phyloP scores from a whole-genome alignment of 345 rosid species.

The Hibiscus tridactylites region DNA sequence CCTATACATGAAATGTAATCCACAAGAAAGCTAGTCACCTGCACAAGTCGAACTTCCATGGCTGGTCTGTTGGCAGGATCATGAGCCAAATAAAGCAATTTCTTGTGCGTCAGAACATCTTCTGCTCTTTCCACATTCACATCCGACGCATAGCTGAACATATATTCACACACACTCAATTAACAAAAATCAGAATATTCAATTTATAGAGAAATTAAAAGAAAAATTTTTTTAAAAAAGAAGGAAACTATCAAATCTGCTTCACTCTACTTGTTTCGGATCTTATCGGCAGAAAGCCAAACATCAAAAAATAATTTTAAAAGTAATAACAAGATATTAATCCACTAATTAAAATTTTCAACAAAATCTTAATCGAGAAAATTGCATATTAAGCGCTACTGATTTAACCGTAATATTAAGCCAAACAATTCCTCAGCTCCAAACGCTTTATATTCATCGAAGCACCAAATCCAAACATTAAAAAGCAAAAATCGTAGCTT shows the following conservation, averaged over 20 bases:
- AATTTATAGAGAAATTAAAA: neutral
- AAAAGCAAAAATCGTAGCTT: neutral
- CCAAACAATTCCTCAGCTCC: neutral
- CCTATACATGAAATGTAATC: neutral
- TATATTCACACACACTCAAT: neutral
- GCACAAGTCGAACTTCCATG: conserved; percentile 59
- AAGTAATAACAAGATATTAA: neutral
- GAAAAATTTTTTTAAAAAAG: too few relatives aligned
- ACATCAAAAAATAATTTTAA: neutral
- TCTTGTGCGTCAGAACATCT: conserved; percentile 81
- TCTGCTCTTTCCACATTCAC: conserved; percentile 96
- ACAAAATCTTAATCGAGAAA: neutral
- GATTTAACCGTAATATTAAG: neutral
- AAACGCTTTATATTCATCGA: neutral
- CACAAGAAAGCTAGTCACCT: conserved; percentile 29
- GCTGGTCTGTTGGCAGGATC: conserved; percentile 50
- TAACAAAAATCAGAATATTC: neutral
- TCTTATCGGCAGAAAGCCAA: neutral
- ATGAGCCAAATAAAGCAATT: conserved; percentile 47
- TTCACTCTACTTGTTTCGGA: neutral
- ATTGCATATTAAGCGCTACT: neutral
- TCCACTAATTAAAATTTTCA: neutral
- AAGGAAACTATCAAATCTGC: conserved; percentile 1
- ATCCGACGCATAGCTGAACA: conserved; percentile 80
- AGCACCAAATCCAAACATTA: neutral